Conservation (phyloP, 176 grass and related monocot species). For the Musa acuminata region DNA sequence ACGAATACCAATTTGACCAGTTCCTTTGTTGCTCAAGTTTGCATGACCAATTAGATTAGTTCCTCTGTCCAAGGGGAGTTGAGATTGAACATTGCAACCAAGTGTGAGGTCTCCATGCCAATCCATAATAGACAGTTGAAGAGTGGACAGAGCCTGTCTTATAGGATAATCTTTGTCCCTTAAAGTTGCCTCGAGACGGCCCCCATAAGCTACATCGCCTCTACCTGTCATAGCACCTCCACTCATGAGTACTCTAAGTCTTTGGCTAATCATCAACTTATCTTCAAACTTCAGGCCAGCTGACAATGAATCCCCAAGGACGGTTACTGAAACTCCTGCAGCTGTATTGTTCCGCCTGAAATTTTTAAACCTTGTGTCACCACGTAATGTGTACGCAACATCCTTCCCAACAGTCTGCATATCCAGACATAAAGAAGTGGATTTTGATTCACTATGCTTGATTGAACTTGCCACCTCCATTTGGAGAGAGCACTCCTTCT, state of each 20-base stretch:
- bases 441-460: constrained; percentile 49
- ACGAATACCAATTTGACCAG: constrained; percentile 53
- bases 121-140: constrained; percentile 50
- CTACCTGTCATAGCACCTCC: constrained; percentile 39
- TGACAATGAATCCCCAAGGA: constrained; percentile 49
- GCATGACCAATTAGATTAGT: constrained; percentile 48
- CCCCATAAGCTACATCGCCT: constrained; percentile 45
- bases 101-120: constrained; percentile 55
- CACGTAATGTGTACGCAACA: constrained; percentile 51
- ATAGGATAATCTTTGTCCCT: constrained; percentile 40
- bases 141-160: constrained; percentile 41
- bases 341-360: constrained; percentile 51
- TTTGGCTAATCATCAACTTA: constrained; percentile 40
- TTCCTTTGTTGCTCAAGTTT: constrained; percentile 54
- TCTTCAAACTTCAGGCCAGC: constrained; percentile 65
- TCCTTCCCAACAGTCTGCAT: constrained; percentile 54
- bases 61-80: constrained; percentile 48
- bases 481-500: constrained; percentile 68
- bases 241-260: constrained; percentile 39
- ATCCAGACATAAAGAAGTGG: constrained; percentile 58
- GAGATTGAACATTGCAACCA: constrained; percentile 50
- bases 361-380: constrained; percentile 66
- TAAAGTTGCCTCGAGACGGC: constrained; percentile 48
- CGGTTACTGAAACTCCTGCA: constrained; percentile 57
- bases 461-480: constrained; percentile 59